These are phyloP conservation scores for Leccinum pachyderme DNA, from an alignment of 1,284 basidiomycete species.

Conservation along the genomic window DNA sequence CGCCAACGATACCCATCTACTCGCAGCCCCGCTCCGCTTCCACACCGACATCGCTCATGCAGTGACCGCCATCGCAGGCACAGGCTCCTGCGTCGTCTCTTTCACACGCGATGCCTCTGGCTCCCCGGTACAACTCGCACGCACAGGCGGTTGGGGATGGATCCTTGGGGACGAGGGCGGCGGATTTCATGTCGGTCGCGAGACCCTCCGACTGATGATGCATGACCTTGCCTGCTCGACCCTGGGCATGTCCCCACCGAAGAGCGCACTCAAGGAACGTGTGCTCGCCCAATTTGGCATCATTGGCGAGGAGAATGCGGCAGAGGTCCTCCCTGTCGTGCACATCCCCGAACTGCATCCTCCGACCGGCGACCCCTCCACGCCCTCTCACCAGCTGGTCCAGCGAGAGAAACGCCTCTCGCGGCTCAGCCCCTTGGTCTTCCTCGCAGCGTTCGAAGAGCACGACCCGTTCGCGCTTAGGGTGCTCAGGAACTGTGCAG, in stretches of 20 bases:
- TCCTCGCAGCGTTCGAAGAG: conserved; percentile 66
- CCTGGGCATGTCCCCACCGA: conserved; percentile 37
- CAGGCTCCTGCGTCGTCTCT: conserved; percentile 66
- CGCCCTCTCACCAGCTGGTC: conserved; percentile 37
- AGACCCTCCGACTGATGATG: conserved; percentile 65
- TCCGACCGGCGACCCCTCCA: conserved; percentile 7
- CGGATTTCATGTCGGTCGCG: conserved; percentile 72
- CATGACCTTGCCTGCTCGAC: conserved; percentile 52
- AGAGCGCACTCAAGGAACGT: conserved; percentile 39
- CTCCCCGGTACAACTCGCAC: conserved; percentile 56
- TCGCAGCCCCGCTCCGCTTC: conserved; percentile 66
- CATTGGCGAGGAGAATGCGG: conserved; percentile 47
- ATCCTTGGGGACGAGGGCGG: conserved; percentile 80
- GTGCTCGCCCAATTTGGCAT: conserved; percentile 59
- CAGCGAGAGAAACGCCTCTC: conserved; percentile 72
- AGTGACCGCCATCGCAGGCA: conserved; percentile 68
- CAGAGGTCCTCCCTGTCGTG: conserved; percentile 61
- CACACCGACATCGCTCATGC: conserved; percentile 57
- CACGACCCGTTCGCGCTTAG: conserved; percentile 56
- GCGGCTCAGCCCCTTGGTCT: conserved; percentile 68
- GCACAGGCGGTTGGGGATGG: conserved; percentile 81
- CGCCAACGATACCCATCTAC: conserved; percentile 72
- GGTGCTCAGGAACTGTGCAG: conserved; percentile 53
- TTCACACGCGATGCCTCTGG: conserved; percentile 45
- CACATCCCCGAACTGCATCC: conserved; percentile 51